Base-by-base conservation (phyloP, 1,284 basidiomycete species). In the Sporisorium graminicola region DNA sequence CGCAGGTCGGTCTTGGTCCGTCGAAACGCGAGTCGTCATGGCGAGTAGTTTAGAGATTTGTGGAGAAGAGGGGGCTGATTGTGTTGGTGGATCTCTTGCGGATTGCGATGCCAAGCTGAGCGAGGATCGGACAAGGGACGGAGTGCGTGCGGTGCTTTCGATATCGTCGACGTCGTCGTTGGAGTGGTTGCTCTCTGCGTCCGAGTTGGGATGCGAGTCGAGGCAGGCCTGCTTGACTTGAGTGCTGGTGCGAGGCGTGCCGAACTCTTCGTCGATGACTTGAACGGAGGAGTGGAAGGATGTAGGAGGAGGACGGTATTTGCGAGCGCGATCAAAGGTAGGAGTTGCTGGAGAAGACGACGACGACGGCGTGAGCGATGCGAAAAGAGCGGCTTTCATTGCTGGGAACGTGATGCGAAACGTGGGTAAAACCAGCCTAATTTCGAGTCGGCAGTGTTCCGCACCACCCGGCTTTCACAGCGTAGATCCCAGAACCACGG, bases 221-320 rank as follows among this genome's bases (percentile, higher is more conserved):
- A 77, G 74, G 51, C 73, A 77, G 9, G 74, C 74, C 35, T 64
- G 65, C 63, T 77, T 77, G 63, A 77, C 74, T 20, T 77, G 69
- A 5, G 53, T 49, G 54, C 65, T 69, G 27, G 69, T 77, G 29
- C 74, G 67, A 29, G 74, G 74, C 12, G 56, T 33, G 4, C 70
- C 70, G 20, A 77, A 73, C 50, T 73, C 74, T 66, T 77, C 74
- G 50, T 65, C 58, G 40, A 66, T 31, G 46, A 52, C 65, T 47
- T 77, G 74, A 35, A 77, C 44, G 40, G 74, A 77, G 31, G 74
- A 65, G 54, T 70, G 74, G 37, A 61, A 60, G 1, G 74, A 77
- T 4, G 74, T 77, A 16, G 74, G 66, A 27, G 74, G 74, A 53
- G 66, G 69, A 29, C 69, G 62, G 35, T 77, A 77, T 57, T 77